Base-by-base conservation (phyloP, 768 basidiomycete genomes). In the Auriscalpium microsporum region DNA sequence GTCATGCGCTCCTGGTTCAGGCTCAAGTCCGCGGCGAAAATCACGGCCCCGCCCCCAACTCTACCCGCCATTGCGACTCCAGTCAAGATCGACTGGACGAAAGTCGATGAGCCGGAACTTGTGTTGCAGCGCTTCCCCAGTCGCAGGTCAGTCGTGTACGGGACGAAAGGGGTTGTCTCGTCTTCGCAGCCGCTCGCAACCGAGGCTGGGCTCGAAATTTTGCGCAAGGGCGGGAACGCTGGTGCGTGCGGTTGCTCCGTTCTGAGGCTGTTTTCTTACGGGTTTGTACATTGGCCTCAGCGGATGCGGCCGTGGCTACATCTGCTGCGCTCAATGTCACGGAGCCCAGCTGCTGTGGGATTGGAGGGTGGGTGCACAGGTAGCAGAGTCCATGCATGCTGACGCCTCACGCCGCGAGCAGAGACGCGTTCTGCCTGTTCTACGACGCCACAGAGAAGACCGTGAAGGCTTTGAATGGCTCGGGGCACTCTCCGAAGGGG, bases 201-300 rank as follows among this genome's bases (percentile, higher is more conserved):
- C 14, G 87, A 90, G 65, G 94, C 91, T 16, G 96, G 95, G 0
- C 69, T 98, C 34, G 93, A 96, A 70, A 89, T 99, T 60, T 73
- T 99, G 23, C 77, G 85, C 52, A 87, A 86, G 68, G 96, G 96
- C 11, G 96, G 96, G 51, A 99, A 99, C 73, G 95, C 95, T 63
- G 94, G 91, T 90, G 65, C 48, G 75, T 57, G 6, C 46, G 50
- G 33, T n/a, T 51, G 23, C 16, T 4, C 49, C 23, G 4, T n/a
- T 10, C 33, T 35, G 7, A 2, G 1, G 17, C 19, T 19, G 34
- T 35, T n/a, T 46, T 38, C 40, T 48, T 9, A 8, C 54, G 49
- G 10, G 9, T 34, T 46, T 10, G 10, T 14, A 28, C 8, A 44
- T 36, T 10, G n/a, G n/a, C 17, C 16, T 11, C 58, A 92, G 91